A percentile compares a stretch with the other conserved stretches of the same genome.
These are phyloP conservation scores for Triticum turgidum DNA, from an alignment of 176 grass and related monocot species.

Conservation along the genomic window DNA sequence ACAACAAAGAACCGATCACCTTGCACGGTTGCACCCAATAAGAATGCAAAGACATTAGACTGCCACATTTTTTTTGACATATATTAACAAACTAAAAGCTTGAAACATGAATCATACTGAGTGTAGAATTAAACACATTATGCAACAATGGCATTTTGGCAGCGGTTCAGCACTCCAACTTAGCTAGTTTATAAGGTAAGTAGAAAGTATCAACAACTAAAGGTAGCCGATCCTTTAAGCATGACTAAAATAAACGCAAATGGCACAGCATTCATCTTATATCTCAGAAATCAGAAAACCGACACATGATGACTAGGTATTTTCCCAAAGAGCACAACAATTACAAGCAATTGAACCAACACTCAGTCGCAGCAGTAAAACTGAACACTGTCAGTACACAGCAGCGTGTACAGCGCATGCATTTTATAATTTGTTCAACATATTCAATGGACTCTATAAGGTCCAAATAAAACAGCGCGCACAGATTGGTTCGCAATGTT, in stretches of 20 bases:
- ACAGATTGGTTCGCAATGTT: too few relatives aligned
- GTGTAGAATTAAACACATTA: background rate
- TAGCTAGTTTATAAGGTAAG: background rate
- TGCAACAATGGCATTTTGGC: background rate
- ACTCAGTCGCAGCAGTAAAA: background rate
- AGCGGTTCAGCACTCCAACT: too few relatives aligned
- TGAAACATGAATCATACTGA: background rate
- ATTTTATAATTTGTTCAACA: background rate
- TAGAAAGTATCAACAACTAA: background rate
- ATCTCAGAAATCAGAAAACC: background rate
- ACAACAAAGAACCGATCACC: too few relatives aligned
- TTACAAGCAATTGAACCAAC: constrained; percentile 1
- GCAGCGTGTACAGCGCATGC: background rate
- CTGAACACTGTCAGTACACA: background rate
- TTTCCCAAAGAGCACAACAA: background rate
- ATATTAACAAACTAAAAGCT: background rate
- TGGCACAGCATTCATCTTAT: background rate
- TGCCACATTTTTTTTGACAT: background rate
- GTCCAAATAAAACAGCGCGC: background rate
- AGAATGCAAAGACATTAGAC: background rate
- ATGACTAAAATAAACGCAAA: background rate
- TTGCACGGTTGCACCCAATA: background rate
- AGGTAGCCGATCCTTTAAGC: background rate
- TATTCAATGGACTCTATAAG: too few relatives aligned
- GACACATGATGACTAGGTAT: background rate